Conservation (phyloP, 495 filamentous ascomycete species). For the Geopyxis carbonaria region DNA sequence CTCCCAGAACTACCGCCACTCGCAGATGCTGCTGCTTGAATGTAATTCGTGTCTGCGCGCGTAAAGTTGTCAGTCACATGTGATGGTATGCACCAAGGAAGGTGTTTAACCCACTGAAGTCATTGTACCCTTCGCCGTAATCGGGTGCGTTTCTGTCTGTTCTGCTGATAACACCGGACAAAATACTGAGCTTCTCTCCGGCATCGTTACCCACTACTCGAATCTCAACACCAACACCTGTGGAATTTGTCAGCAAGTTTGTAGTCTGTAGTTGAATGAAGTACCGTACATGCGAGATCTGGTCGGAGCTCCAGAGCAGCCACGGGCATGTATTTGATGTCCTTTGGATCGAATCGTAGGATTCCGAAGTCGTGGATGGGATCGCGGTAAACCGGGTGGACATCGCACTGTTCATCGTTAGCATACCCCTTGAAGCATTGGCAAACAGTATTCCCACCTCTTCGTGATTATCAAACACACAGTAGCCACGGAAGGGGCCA, state of each 20-base stretch:
- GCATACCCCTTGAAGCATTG: conserved; percentile 6
- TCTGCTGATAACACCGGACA: conserved; percentile 92
- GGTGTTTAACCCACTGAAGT: conserved; percentile 50
- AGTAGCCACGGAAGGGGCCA: conserved; percentile 94
- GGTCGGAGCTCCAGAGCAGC: conserved; percentile 63
- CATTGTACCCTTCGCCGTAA: conserved; percentile 95
- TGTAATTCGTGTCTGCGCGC: conserved; percentile 69
- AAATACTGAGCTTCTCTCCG: conserved; percentile 93
- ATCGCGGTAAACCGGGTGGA: conserved; percentile 94
- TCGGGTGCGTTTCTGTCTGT: conserved; percentile 93
- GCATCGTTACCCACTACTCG: conserved; percentile 97
- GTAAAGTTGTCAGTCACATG: conserved; percentile 4
- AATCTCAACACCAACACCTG: conserved; percentile 71
- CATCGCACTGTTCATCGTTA: conserved; percentile 52
- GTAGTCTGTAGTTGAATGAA: background rate
- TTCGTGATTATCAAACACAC: conserved; percentile 96
- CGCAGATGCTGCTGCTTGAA: conserved; percentile 90
- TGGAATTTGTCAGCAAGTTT: conserved; percentile 6
- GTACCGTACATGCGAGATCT: conserved; percentile 50
- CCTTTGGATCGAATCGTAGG: conserved; percentile 82
- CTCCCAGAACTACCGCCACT: conserved; percentile 92
- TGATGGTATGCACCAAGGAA: background rate
- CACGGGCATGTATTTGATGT: conserved; percentile 91
- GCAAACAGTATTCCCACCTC: conserved; percentile 35
- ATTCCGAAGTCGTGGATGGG: conserved; percentile 98